A percentile compares a stretch with the other conserved stretches of the same genome.
phyloP scores from a whole-genome alignment of 2,329 filamentous ascomycete species.

The Paraphoma chrysanthemicola region DNA sequence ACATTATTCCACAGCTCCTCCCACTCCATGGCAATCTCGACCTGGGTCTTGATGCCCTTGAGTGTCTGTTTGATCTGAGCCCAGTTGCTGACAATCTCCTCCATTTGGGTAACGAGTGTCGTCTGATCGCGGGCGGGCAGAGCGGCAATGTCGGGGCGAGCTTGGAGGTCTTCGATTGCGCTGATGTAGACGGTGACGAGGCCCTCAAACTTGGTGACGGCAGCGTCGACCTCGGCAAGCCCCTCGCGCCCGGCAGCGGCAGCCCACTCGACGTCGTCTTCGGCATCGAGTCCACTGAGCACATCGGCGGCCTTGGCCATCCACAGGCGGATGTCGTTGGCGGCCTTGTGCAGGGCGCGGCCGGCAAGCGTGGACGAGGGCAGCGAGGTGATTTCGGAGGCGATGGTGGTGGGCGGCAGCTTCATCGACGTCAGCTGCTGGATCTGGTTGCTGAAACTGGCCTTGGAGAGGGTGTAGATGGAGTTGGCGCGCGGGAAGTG shows the following conservation, averaged over 20 bases:
- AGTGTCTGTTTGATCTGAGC: slow-evolving; percentile 78
- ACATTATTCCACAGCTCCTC: slow-evolving; percentile 96
- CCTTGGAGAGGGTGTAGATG: slow-evolving; percentile 90
- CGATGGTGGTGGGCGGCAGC: slow-evolving; percentile 84
- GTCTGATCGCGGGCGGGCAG: slow-evolving; percentile 76
- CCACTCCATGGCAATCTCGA: slow-evolving; percentile 99
- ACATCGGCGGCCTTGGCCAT: slow-evolving; percentile 92
- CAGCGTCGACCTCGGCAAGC: slow-evolving; percentile 69
- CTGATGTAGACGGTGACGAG: slow-evolving; percentile 91
- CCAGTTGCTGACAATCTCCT: slow-evolving; percentile 85
- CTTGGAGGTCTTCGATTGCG: slow-evolving; percentile 91
- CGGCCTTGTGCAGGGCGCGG: slow-evolving; percentile 81
- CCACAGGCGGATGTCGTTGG: slow-evolving; percentile 93
- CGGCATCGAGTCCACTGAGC: slow-evolving; percentile 85
- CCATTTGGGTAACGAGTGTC: slow-evolving; percentile 85
- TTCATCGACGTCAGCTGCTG: slow-evolving; percentile 90
- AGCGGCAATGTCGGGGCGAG: slow-evolving; percentile 74
- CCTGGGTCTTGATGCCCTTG: slow-evolving; percentile 82
- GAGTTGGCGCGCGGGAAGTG: slow-evolving; percentile 72
- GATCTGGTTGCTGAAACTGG: slow-evolving; percentile 91
- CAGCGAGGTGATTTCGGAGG: slow-evolving; percentile 83
- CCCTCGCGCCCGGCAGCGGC: slow-evolving; percentile 86
- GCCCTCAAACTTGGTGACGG: slow-evolving; percentile 84
- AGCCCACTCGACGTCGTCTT: slow-evolving; percentile 97
- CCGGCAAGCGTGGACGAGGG: slow-evolving; percentile 84